A percentile compares a stretch with the other conserved stretches of the same genome.
phyloP scores from a whole-genome alignment of 768 basidiomycete genomes.

The Vararia minispora region DNA sequence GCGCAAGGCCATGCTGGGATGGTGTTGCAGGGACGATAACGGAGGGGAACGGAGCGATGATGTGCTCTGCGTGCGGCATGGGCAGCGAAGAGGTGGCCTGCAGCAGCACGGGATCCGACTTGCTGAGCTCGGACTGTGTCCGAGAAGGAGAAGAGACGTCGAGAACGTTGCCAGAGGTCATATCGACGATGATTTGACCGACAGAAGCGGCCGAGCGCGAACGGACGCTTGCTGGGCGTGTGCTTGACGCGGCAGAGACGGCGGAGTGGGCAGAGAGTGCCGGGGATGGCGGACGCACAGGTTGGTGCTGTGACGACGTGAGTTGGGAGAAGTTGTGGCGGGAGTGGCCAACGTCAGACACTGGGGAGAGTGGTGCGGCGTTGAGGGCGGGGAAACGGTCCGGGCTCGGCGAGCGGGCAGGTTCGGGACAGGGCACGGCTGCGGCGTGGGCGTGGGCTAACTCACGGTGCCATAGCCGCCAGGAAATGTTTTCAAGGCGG shows the following conservation, averaged over 20 bases:
- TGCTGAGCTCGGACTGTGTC: conserved; percentile 9
- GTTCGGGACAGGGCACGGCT: conserved; percentile 21
- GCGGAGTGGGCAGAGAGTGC: conserved; percentile 4
- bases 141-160: conserved; percentile 16
- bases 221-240: neutral
- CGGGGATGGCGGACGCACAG: neutral
- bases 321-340: neutral
- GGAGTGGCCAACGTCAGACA: conserved; percentile 6
- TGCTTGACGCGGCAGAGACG: neutral
- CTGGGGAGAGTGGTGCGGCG: conserved; percentile 10
- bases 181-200: conserved; percentile 46
- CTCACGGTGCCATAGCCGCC: conserved; percentile 75
- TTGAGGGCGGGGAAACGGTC: conserved; percentile 8
- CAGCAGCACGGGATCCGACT: conserved; percentile 9
- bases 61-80: conserved; percentile 7
- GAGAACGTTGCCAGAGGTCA: conserved; percentile 35
- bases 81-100: neutral
- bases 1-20: conserved; percentile 15
- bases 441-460: conserved; percentile 29
- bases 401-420: conserved; percentile 17
- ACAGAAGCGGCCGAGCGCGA: conserved; percentile 21
- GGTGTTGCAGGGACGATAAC: conserved; percentile 16
- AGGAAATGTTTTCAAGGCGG: conserved; percentile 78
- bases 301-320: neutral
- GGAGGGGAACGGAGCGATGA: conserved; percentile 16